These are phyloP conservation scores for Malassezia globosa DNA, from an alignment of 1,284 basidiomycete species.

Conservation along the genomic window DNA sequence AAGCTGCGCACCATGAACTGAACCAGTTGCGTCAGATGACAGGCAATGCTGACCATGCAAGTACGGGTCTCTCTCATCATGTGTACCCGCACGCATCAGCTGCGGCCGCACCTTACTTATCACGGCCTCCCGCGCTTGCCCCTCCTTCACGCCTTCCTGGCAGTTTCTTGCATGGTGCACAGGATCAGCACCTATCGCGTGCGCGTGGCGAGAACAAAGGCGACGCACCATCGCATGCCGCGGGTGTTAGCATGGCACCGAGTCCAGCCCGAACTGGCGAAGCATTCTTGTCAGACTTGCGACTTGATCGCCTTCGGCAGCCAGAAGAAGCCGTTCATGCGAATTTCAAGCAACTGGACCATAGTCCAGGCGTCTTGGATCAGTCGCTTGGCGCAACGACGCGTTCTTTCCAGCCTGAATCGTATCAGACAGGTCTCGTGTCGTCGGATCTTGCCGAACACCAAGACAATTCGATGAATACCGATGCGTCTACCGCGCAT, in stretches of 20 bases:
- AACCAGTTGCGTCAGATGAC: slow-evolving; percentile 17
- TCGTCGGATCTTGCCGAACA: background rate
- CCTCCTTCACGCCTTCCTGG: slow-evolving; percentile 9
- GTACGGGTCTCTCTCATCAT: slow-evolving; percentile 3
- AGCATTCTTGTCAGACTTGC: slow-evolving; percentile 13
- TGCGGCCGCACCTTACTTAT: slow-evolving; percentile 1
- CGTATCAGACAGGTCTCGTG: slow-evolving; percentile 11
- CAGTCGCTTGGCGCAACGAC: slow-evolving; percentile 8
- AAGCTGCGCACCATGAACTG: slow-evolving; percentile 18
- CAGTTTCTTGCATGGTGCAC: slow-evolving; percentile 3
- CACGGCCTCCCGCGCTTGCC: background rate
- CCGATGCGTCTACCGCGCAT: background rate
- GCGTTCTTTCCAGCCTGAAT: slow-evolving; percentile 17
- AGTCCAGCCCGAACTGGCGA: slow-evolving; percentile 5
- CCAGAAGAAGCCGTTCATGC: slow-evolving; percentile 13
- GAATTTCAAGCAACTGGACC: slow-evolving; percentile 16
- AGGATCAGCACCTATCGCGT: slow-evolving; percentile 6
- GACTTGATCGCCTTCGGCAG: slow-evolving; percentile 18
- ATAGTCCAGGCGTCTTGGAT: slow-evolving; percentile 10
- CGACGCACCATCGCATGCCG: background rate
- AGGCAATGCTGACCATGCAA: slow-evolving; percentile 8
- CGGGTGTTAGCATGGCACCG: background rate
- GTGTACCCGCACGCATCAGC: slow-evolving; percentile 13
- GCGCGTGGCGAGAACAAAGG: slow-evolving; percentile 8
- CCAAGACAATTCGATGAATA: slow-evolving; percentile 3